These are phyloP conservation scores for Puccinia polysora DNA, from an alignment of 1,284 basidiomycete species.

Conservation along the genomic window DNA sequence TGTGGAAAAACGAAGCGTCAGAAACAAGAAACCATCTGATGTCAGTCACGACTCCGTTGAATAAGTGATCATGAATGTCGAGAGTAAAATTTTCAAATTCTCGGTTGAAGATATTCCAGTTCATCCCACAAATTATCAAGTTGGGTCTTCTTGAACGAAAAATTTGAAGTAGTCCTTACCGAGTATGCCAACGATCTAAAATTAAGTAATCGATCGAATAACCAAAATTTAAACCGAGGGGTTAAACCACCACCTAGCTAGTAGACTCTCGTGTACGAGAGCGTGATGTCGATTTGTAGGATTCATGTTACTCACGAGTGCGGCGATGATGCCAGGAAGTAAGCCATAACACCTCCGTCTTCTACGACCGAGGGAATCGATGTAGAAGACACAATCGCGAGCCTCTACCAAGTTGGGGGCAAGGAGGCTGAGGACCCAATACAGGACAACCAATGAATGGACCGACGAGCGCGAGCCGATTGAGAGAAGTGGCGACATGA, in stretches of 20 bases:
- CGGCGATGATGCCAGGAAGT: slow-evolving; percentile 24
- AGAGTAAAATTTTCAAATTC: background rate
- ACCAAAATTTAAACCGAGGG: background rate
- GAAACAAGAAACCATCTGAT: too few relatives aligned
- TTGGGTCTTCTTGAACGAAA: too few relatives aligned
- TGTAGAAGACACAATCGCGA: slow-evolving; percentile 32
- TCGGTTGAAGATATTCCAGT: too few relatives aligned
- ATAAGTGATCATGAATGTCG: background rate
- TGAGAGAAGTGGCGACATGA: too few relatives aligned
- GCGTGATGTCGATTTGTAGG: background rate
- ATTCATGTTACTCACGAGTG: slow-evolving; percentile 11
- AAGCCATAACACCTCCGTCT: slow-evolving; percentile 29
- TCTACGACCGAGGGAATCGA: slow-evolving; percentile 14
- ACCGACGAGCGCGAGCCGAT: background rate
- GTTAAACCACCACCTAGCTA: too few relatives aligned
- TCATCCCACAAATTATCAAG: too few relatives aligned
- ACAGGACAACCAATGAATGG: background rate
- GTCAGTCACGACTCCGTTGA: too few relatives aligned
- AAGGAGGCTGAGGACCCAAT: background rate
- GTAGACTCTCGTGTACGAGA: too few relatives aligned
- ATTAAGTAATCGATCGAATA: background rate
- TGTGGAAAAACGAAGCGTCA: too few relatives aligned
- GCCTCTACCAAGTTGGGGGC: background rate
- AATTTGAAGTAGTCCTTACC: background rate
- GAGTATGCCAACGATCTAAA: slow-evolving; percentile 13